Base-by-base conservation (phyloP, 2,329 filamentous ascomycete species). In the Fusarium oxysporum region DNA sequence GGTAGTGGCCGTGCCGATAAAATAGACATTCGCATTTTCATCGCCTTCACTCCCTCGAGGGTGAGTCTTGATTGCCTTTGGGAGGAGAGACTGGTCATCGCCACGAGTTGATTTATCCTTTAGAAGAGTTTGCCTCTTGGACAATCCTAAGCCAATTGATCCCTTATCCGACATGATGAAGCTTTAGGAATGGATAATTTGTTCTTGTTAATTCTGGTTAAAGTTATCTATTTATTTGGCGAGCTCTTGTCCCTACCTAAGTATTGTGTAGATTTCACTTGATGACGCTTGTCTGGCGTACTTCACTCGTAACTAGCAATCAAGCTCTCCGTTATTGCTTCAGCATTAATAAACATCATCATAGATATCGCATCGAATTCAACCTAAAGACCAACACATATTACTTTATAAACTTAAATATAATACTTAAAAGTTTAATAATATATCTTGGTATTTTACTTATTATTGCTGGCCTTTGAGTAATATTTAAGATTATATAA, bases 1-100 rank as follows among this genome's bases (percentile, higher is more conserved):
- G 1, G 87, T 89, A 6, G 88, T 89, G 9, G 88, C 88, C 8
- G 85, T 90, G 23, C 87, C 87, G 45, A 89, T 84, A 75, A 89
- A 89, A 79, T 84, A 87, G 47, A 89, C 73, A 60, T 83, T 85
- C 40, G 65, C 72, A 51, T 76, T 53, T 47, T 75, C 67, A 33
- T 62, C 59, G n/a, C 48, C 58, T 48, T 65, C 51, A 38, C 45
- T 66, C 12, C 70, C 72, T 3, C 17, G 44, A 11, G 72, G 72
- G 21, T 75, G 73, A 38, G 66, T 65, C 28, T 75, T 72, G 33
- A 51, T 70, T 23, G 56, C 53, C 17, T 69, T 72, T 21, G 56
- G 32, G 37, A 59, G 53, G 25, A 70, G 54, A 17, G 70, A 56
- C 23, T 56, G 33, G 43, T 72, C 25, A 32, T 67, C 57, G 12